Evolutionary conservation across 345 rosid genomes (phyloP), one percentile per base, ranked within the genome.

Genomic region (Leavenworthia alabamica): DNA sequence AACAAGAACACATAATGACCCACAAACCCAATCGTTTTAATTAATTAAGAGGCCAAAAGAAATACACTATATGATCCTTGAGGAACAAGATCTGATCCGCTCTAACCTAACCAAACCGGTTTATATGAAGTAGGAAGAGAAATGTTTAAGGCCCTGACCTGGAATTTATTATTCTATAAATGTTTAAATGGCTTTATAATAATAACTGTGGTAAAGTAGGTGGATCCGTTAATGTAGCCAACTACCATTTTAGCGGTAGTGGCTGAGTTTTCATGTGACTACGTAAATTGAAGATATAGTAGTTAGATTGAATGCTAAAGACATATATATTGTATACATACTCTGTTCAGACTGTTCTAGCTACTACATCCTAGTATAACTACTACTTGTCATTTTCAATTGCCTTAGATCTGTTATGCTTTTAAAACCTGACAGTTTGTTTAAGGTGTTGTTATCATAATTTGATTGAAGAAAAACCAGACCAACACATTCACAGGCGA

Each of bases 211-310:
- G 23, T 32, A 7, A 35, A 17, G 45, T 50, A 49, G 66, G 60
- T 59, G 60, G 54, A 59, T 32, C 39, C 31, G 59, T 42, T 59
- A 59, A 40, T 58, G 8, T 39, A 48, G 12, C 50, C 72, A 67
- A 39, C 44, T 47, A 28, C 57, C 24, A 13, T 13, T 13, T 40
- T 41, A 14, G 36, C 36, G 44, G 58, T 49, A 49, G 52, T 39
- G 44, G 15, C 58, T 49, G 26, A 49, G 53, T 40, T 67, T 68
- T 41, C 60, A 59, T 59, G 72, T 68, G 72, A 68, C 73, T 40
- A 7, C 57, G 27, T 56, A 28, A 14, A 47, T 20, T 57, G 65
- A 42, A 36, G 32, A 26, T 36, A 39, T 12, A 2, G 20, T 56
- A 23, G 14, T 14, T 56, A 61, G 14, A 26, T 6, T 11, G 44